Conservation (phyloP, 148 eudicot genomes). For the Spergularia bocconei region DNA sequence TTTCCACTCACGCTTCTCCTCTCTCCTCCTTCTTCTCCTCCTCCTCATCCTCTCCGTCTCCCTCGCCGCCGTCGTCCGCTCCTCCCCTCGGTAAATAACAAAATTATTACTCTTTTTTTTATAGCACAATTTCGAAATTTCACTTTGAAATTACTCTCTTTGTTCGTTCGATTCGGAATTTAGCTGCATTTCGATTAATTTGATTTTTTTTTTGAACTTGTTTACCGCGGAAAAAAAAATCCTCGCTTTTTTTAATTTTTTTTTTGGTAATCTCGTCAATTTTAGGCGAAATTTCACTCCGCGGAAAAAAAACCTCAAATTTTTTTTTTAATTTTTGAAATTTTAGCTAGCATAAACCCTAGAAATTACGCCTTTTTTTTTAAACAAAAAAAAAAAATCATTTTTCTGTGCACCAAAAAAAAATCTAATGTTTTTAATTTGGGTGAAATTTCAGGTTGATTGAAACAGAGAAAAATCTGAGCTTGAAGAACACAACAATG, state of each 20-base stretch:
- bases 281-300: too few relatives aligned
- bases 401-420: too few relatives aligned
- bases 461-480: conserved; percentile 23
- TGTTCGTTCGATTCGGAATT: not conserved
- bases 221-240: too few relatives aligned
- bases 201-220: not conserved
- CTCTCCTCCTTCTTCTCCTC: conserved; percentile 23
- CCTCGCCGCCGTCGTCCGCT: conserved; percentile 11
- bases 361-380: not conserved
- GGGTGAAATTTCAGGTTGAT: conserved; percentile 22
- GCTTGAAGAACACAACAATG: conserved; percentile 40
- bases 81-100: conserved; percentile 9
- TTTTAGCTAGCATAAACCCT: not conserved
- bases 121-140: not conserved
- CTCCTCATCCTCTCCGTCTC: conserved; percentile 17
- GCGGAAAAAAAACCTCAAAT: not conserved
- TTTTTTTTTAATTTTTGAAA: not conserved
- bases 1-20: conserved; percentile 12
- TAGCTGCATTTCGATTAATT: conserved; percentile 5
- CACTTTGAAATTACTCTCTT: not conserved
- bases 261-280: too few relatives aligned
- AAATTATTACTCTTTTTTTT: too few relatives aligned
- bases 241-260: not conserved
- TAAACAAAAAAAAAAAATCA: too few relatives aligned
- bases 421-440: not conserved